Percentiles rank a stretch among this genome's conserved stretches.
Conservation (phyloP, 306 rosid species). For the Trichosanthes truncata region DNA sequence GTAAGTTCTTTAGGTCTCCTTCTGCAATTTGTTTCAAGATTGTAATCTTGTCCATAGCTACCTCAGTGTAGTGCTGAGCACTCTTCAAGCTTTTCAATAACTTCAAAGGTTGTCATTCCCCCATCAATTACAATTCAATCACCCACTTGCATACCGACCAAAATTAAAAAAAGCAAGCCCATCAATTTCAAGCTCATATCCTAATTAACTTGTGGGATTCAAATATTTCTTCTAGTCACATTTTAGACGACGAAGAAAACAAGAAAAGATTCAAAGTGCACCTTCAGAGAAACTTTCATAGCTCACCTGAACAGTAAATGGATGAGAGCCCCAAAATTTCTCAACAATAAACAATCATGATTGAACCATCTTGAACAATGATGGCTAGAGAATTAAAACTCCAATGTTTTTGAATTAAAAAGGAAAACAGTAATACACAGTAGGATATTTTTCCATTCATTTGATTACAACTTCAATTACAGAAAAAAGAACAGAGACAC, state of each 20-base stretch:
- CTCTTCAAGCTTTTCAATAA: slow-evolving; percentile 54
- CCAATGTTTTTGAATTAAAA: background rate
- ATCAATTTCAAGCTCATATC: background rate
- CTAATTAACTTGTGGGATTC: background rate
- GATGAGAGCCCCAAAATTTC: slow-evolving; percentile 53
- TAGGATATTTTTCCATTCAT: background rate
- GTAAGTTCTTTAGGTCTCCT: too few relatives aligned
- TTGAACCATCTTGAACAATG: slow-evolving; percentile 52
- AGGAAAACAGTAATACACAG: background rate
- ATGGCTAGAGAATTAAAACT: slow-evolving; percentile 7
- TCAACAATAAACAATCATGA: slow-evolving; percentile 63
- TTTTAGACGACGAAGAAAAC: background rate
- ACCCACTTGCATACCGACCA: slow-evolving; percentile 57
- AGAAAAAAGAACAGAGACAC: background rate
- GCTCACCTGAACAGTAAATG: slow-evolving; percentile 65
- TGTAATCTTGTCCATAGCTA: too few relatives aligned
- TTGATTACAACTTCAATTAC: background rate
- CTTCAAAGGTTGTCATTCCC: slow-evolving; percentile 78
- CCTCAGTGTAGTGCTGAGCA: too few relatives aligned
- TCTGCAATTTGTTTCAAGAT: too few relatives aligned
- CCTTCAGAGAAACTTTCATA: slow-evolving; percentile 72
- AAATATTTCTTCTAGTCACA: background rate
- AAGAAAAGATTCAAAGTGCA: background rate
- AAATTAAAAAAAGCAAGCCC: background rate
- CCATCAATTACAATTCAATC: slow-evolving; percentile 83